These are phyloP conservation scores for Leccinum subrobustum DNA, from an alignment of 1,284 basidiomycete species.

Conservation along the genomic window DNA sequence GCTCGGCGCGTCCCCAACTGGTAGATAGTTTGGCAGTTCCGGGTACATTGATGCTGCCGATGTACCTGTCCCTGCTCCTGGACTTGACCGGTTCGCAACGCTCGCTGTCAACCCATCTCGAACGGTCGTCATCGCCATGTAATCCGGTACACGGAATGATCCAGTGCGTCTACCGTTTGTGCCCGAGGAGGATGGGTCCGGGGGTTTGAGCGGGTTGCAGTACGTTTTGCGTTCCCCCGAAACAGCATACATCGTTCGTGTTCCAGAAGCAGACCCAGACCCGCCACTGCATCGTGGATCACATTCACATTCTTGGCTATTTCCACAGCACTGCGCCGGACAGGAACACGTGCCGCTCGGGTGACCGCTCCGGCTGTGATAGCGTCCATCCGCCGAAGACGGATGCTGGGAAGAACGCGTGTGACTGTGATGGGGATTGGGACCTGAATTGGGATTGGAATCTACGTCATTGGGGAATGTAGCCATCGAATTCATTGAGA, in stretches of 20 bases:
- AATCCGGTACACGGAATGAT: constrained; percentile 31
- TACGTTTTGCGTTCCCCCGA: constrained; percentile 23
- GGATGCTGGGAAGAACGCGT: constrained; percentile 17
- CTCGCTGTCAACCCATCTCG: constrained; percentile 30
- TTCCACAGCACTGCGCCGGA: constrained; percentile 33
- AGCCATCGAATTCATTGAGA: constrained; percentile 25
- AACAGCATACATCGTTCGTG: constrained; percentile 10
- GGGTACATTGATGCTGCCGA: constrained; percentile 19
- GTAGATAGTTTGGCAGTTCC: constrained; percentile 26
- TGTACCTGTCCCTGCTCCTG: constrained; percentile 12
- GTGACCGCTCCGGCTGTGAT: constrained; percentile 37
- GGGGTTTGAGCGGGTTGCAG: constrained; percentile 16
- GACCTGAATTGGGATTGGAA: constrained; percentile 13
- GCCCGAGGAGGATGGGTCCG: constrained; percentile 12
- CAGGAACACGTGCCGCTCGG: constrained; percentile 36
- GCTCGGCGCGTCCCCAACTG: constrained; percentile 27
- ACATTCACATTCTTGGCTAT: constrained; percentile 36
- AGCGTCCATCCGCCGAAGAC: constrained; percentile 27
- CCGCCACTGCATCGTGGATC: constrained; percentile 13
- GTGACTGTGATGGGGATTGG: constrained; percentile 9
- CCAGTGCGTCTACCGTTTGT: constrained; percentile 14
- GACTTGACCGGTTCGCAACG: constrained; percentile 15
- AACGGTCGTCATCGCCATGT: constrained; percentile 34
- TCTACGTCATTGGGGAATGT: constrained; percentile 13
- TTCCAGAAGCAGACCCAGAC: constrained; percentile 5